These are phyloP conservation scores for Apiotrichum mycotoxinovorans DNA, from an alignment of 1,284 basidiomycete genomes.

Conservation along the genomic window DNA sequence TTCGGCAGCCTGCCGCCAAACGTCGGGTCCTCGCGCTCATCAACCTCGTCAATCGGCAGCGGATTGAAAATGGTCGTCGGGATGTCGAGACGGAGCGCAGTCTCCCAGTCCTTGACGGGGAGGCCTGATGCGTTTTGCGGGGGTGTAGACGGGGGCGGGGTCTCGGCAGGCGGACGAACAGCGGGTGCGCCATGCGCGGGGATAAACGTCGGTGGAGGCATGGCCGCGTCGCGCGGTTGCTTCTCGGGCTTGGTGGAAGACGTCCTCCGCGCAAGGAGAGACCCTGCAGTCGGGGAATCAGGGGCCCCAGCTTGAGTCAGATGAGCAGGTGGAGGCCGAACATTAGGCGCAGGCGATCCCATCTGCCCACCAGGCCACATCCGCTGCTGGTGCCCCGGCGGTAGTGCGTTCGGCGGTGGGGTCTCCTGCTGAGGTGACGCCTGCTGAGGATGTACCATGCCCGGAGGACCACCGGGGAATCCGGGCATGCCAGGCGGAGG, in stretches of 20 bases:
- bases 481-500: constrained; percentile 18
- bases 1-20: constrained; percentile 57
- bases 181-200: constrained; percentile 14
- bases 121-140: constrained; percentile 32
- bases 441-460: constrained; percentile 6
- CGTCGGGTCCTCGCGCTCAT: constrained; percentile 51
- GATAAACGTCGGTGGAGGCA: constrained; percentile 44
- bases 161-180: constrained; percentile 35
- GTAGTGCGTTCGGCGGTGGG: not conserved
- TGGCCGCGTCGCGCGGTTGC: constrained; percentile 16
- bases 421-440: constrained; percentile 7
- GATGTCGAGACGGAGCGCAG: constrained; percentile 56
- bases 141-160: constrained; percentile 27
- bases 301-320: constrained; percentile 18
- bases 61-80: constrained; percentile 62
- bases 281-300: constrained; percentile 9
- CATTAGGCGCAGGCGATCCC: constrained; percentile 8
- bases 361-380: constrained; percentile 5
- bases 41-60: constrained; percentile 57
- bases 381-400: constrained; percentile 7
- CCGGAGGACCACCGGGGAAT: constrained; percentile 8
- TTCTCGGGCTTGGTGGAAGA: constrained; percentile 4
- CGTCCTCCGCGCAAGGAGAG: constrained; percentile 12
- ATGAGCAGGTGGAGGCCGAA: constrained; percentile 30
- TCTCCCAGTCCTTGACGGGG: constrained; percentile 46